Conservation (phyloP, 1,284 basidiomycete species). For the Kwoniella shivajii region DNA sequence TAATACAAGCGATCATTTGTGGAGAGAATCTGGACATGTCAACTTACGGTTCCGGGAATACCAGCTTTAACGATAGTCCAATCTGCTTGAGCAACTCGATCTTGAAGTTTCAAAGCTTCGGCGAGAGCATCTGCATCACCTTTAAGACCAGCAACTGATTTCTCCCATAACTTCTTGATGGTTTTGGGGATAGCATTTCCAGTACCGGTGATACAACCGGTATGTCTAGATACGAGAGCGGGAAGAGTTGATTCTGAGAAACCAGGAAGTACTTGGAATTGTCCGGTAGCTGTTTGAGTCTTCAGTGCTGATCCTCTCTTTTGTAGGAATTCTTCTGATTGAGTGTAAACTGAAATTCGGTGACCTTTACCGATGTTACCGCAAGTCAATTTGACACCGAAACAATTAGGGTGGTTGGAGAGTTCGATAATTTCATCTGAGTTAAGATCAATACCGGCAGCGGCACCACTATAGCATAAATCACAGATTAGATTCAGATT, state of each 20-base stretch:
- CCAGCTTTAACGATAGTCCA: conserved; percentile 72
- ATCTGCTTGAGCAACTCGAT: conserved; percentile 69
- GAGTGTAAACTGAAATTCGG: conserved; percentile 64
- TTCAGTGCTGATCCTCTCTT: conserved; percentile 32
- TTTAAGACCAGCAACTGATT: conserved; percentile 55
- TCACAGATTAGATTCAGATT: background rate
- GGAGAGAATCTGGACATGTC: background rate
- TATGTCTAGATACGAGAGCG: conserved; percentile 65
- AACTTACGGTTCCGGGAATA: conserved; percentile 44
- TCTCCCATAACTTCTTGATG: conserved; percentile 64
- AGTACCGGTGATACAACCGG: conserved; percentile 68
- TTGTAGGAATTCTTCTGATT: conserved; percentile 43
- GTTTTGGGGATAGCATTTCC: conserved; percentile 77
- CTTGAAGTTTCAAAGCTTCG: conserved; percentile 71
- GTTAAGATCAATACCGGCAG: conserved; percentile 82
- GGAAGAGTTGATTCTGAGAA: conserved; percentile 51
- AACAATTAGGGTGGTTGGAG: conserved; percentile 80
- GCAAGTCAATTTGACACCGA: conserved; percentile 85
- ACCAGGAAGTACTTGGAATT: conserved; percentile 52
- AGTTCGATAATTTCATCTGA: conserved; percentile 75
- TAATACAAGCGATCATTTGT: background rate
- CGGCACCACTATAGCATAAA: conserved; percentile 52
- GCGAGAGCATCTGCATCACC: conserved; percentile 61
- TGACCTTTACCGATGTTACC: conserved; percentile 81
- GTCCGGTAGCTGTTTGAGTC: conserved; percentile 32